These are phyloP conservation scores for Aquilaria yunnanensis DNA, from an alignment of 345 rosid genomes.

Conservation along the genomic window DNA sequence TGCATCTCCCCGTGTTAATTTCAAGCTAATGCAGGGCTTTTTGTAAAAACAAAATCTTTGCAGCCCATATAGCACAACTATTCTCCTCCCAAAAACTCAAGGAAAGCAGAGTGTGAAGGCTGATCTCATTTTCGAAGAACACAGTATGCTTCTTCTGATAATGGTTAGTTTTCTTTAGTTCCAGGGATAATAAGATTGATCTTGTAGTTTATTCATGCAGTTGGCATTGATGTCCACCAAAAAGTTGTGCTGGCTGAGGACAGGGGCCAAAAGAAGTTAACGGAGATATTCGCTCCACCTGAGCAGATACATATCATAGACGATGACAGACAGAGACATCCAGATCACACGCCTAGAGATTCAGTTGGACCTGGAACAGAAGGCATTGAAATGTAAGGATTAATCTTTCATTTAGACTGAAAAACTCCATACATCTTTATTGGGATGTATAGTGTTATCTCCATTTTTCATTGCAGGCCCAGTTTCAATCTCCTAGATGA, in stretches of 20 bases:
- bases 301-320: slow-evolving; percentile 29
- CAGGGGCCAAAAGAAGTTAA: slow-evolving; percentile 25
- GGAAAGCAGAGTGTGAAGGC: slow-evolving; percentile 72
- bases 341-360: slow-evolving; percentile 15
- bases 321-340: slow-evolving; percentile 31
- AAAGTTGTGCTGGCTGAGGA: slow-evolving; percentile 44
- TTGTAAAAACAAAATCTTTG: slow-evolving; percentile 6
- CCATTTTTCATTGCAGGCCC: slow-evolving; percentile 51
- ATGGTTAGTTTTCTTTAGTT: background rate
- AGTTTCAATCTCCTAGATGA: slow-evolving; percentile 88
- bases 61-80: slow-evolving; percentile 71
- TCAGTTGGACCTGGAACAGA: slow-evolving; percentile 19
- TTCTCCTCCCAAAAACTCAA: slow-evolving; percentile 40
- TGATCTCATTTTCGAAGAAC: slow-evolving; percentile 79
- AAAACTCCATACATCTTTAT: background rate
- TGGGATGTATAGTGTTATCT: background rate
- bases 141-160: slow-evolving; percentile 37
- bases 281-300: slow-evolving; percentile 35
- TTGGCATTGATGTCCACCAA: slow-evolving; percentile 76
- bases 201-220: slow-evolving; percentile 32
- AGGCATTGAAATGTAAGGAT: slow-evolving; percentile 34
- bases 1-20: too few relatives aligned
- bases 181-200: background rate
- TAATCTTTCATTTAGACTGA: slow-evolving; percentile 6
- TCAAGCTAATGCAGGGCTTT: too few relatives aligned